Evolutionary conservation across 192 early-diverging fungal genomes (phyloP).

Genomic region (Coemansia sp.): DNA sequence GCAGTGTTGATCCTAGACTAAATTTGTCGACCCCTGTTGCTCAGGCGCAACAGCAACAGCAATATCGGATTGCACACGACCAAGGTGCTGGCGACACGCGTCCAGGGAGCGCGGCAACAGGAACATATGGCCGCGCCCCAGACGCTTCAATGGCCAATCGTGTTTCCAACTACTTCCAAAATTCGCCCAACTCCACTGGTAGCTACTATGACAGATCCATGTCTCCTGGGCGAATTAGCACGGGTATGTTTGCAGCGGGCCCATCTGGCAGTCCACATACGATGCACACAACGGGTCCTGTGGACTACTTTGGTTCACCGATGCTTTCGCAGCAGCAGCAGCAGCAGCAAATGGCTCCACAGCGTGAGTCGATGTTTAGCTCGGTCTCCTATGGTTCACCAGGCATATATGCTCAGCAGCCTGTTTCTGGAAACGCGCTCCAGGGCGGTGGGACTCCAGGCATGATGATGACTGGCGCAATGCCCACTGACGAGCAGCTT

Average conservation of each 20-base stretch:
- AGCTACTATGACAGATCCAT: slow-evolving; percentile 8
- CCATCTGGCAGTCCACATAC: slow-evolving; percentile 7
- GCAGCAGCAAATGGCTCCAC: slow-evolving; percentile 18
- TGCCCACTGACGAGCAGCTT: slow-evolving; percentile 72
- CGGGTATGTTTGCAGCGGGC: slow-evolving; percentile 2
- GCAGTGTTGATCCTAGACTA: slow-evolving; percentile 33
- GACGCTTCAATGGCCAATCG: slow-evolving; percentile 24
- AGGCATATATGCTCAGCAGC: slow-evolving; percentile 15
- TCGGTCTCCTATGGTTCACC: slow-evolving; percentile 17
- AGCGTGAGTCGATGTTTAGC: slow-evolving; percentile 34
- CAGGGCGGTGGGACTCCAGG: slow-evolving; percentile 37
- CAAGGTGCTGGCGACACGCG: slow-evolving; percentile 9
- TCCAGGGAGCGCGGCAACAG: slow-evolving; percentile 18
- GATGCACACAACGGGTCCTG: slow-evolving; percentile 3
- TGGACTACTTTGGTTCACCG: slow-evolving; percentile 10
- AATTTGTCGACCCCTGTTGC: slow-evolving; percentile 39
- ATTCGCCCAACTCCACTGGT: slow-evolving; percentile 15
- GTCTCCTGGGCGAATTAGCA: not conserved
- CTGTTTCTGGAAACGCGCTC: slow-evolving; percentile 9
- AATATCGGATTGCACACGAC: slow-evolving; percentile 11
- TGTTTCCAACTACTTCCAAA: slow-evolving; percentile 24
- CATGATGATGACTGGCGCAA: slow-evolving; percentile 31
- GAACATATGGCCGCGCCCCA: slow-evolving; percentile 1
- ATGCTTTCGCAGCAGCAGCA: slow-evolving; percentile 8
- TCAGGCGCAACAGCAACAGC: slow-evolving; percentile 37